Base-by-base conservation (phyloP, 176 grass and related monocot genomes). In the Ampelocalamus luodianensis region DNA sequence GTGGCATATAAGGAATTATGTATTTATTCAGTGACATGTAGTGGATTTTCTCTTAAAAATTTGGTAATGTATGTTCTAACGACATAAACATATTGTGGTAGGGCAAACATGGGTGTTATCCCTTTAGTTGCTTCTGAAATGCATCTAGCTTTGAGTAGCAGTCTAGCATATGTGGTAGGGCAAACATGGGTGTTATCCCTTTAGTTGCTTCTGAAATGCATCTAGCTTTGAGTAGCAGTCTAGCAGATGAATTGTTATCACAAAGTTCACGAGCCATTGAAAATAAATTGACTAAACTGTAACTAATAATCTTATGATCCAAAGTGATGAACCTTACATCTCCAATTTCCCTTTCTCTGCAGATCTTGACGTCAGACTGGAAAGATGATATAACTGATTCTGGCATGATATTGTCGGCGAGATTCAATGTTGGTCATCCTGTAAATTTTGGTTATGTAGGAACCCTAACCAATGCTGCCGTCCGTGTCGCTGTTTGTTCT, bases 371-470 rank as follows among this genome's bases (percentile, higher is more conserved):
- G 77, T 56, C 24, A 84, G 64, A 80, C 81, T 65, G 76, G 80
- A 64, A 91, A 85, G 54, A 74, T 54, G 26, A 63, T 86, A 63
- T 86, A 77, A 76, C 71, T 62, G 68, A 88, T 84, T 87, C 36
- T 87, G 55, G 62, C 71, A 22, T 55, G 45, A 80, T 80, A 87
- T 75, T 68, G 69, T 69, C 37, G 24, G 46, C 60, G 9, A 42
- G 74, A 89, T 78, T 65, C 39, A 23, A 23, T 53, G 70, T 77
- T 60, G 80, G 80, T 77, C 51, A 15, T 83, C 29, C 9, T 88
- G 89, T 91, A 91, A 80, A 88, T 91, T 91, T 85, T 88, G 85
- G 85, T 69, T 42, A 81, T 85, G 49, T 91, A 91, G 85, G 76
- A 76, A 76, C 76, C 73, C 89, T 81, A 85, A 88, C 77, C 71